Conservation (phyloP, 164 flowering plant species). For the Annona cherimola region DNA sequence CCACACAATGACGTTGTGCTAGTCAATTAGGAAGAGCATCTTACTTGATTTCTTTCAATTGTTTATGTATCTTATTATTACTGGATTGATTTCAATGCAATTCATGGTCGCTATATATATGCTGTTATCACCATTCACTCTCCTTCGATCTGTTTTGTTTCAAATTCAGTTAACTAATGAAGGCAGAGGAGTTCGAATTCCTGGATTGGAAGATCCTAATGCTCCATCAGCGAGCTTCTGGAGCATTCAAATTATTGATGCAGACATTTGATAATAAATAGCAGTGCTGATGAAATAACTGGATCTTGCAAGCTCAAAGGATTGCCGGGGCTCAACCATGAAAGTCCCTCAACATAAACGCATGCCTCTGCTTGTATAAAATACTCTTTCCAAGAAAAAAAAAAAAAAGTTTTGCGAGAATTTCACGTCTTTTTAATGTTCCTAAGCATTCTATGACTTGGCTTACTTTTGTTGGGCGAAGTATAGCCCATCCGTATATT, state of each 20-base stretch:
- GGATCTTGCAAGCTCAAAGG: neutral
- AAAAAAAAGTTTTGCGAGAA: neutral
- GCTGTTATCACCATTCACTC: neutral
- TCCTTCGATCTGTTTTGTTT: neutral
- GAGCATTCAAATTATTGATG: neutral
- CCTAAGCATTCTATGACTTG: neutral
- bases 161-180: neutral
- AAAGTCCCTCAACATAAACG: neutral
- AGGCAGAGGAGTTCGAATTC: neutral
- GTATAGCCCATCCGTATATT: conserved; percentile 95
- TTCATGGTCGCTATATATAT: conserved; percentile 52
- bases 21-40: conserved; percentile 35
- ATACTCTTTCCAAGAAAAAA: neutral
- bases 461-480: conserved; percentile 25
- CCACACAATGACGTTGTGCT: conserved; percentile 27
- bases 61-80: conserved; percentile 25
- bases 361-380: neutral
- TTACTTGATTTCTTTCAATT: conserved; percentile 27
- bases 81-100: conserved; percentile 61
- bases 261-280: no score
- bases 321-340: neutral
- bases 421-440: neutral
- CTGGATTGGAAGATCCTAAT: neutral
- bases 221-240: neutral
- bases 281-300: neutral